Evolutionary conservation across 306 rosid genomes (phyloP).

Genomic region (Cercis canadensis): DNA sequence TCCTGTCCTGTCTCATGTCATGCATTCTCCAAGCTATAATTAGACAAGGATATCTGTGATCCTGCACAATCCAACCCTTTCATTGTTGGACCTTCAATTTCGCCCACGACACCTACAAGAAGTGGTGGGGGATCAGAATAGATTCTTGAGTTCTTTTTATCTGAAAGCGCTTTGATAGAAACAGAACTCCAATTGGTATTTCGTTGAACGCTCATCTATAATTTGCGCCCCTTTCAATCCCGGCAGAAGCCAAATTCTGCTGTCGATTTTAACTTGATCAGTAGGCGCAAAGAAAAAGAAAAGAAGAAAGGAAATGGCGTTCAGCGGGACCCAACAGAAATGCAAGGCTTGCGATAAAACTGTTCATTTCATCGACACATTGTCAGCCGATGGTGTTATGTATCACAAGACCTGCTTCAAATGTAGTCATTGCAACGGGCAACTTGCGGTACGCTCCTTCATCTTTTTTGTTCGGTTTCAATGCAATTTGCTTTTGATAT

Average conservation of each 20-base stretch:
- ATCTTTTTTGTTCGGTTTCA: background rate
- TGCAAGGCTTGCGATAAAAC: conserved; percentile 81
- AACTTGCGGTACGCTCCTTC: conserved; percentile 51
- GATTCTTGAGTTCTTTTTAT: conserved; percentile 34
- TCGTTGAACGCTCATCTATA: conserved; percentile 32
- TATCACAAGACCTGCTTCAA: conserved; percentile 75
- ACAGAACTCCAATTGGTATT: conserved; percentile 21
- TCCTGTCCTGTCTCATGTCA: background rate
- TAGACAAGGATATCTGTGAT: conserved; percentile 11
- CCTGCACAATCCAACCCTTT: conserved; percentile 10
- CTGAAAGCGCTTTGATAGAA: conserved; percentile 21
- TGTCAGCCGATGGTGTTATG: conserved; percentile 62
- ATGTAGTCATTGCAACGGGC: conserved; percentile 76
- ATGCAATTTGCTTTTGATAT: no score
- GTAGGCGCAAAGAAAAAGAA: background rate
- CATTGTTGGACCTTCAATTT: conserved; percentile 39
- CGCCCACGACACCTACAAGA: conserved; percentile 38
- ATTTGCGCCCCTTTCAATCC: no score
- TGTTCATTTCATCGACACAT: conserved; percentile 63
- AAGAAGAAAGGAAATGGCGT: conserved; percentile 54
- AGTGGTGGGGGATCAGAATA: conserved; percentile 15
- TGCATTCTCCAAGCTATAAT: conserved; percentile 23
- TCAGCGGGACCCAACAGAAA: conserved; percentile 82
- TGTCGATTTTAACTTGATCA: conserved; percentile 25
- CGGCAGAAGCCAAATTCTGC: no score